Base-by-base conservation (phyloP, 2,329 filamentous ascomycete genomes). In the Fusarium virguliforme region DNA sequence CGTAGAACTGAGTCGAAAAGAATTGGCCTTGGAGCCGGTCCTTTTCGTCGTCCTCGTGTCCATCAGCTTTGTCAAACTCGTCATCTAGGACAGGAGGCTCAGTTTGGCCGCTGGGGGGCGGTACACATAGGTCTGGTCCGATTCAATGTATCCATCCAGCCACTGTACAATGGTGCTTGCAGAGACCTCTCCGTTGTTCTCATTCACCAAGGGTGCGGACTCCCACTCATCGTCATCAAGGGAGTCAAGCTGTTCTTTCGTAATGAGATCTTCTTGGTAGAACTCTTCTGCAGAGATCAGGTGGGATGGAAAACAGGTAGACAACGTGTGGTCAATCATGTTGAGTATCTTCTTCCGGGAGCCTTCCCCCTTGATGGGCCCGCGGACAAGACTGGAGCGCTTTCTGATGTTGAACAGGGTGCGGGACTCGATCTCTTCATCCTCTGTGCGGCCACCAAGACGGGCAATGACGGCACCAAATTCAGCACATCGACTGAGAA, bases 381-480 rank as follows among this genome's bases (percentile, higher is more conserved):
- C 10, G 6, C 53, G 61, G 51, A 51, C 53, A 3, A 68, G 54
- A 37, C 72, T 75, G 1, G 71, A 75, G 4, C 67, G 72, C 41
- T 71, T 65, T 18, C 87, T 86, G 1, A 94, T 80, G 64, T 91
- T 87, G 76, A 85, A 94, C 4, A 97, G 75, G 0, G 90, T 94
- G 13, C 89, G 86, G 58, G 88, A 83, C 66, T 89, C 89, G 71
- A 97, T 90, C 0, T 86, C 85, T 1, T 84, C 81, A 65, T 93
- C 91, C 57, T 89, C 87, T 18, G 91, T 93, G 32, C 92, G 87
- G 3, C 91, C 90, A 43, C 94, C 94, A 9, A 88, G 76, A 3
- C 86, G 85, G 9, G 84, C 82, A 63, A 94, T 90, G 1, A 88
- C 85, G 85, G 71, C 67, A 5, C 80, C 92, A 3, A 78, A 80